Evolutionary conservation across 1,284 basidiomycete genomes (phyloP).

Genomic region (Ceratobasidium sp.): DNA sequence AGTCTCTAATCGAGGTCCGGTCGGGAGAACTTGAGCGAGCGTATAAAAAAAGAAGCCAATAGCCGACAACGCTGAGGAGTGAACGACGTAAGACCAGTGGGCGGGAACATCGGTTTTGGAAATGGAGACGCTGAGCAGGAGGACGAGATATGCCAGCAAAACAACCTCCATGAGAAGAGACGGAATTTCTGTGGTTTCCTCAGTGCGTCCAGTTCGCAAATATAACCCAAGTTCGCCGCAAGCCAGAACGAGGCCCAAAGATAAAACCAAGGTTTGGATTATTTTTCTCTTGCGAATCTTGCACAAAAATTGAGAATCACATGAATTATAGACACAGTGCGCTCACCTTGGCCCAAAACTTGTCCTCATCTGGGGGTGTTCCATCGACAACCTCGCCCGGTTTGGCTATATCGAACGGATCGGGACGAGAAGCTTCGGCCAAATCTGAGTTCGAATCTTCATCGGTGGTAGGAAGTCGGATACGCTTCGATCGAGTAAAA

Average conservation of each 20-base stretch:
- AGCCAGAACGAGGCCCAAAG: neutral
- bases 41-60: neutral
- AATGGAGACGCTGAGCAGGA: neutral
- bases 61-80: neutral
- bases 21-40: neutral
- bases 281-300: neutral
- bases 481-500: neutral
- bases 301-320: neutral
- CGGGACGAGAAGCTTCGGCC: slow-evolving; percentile 56
- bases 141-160: neutral
- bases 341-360: slow-evolving; percentile 78
- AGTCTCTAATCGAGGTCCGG: neutral
- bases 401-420: slow-evolving; percentile 83
- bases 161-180: neutral
- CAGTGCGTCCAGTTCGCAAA: neutral
- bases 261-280: neutral
- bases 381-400: slow-evolving; percentile 81
- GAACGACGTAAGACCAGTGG: neutral
- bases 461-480: neutral
- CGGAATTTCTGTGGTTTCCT: neutral
- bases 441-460: neutral
- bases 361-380: slow-evolving; percentile 75
- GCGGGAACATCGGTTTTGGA: neutral
- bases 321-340: neutral
- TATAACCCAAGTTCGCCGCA: neutral